Base-by-base conservation (phyloP, 306 rosid genomes). In the Bauhinia variegata region DNA sequence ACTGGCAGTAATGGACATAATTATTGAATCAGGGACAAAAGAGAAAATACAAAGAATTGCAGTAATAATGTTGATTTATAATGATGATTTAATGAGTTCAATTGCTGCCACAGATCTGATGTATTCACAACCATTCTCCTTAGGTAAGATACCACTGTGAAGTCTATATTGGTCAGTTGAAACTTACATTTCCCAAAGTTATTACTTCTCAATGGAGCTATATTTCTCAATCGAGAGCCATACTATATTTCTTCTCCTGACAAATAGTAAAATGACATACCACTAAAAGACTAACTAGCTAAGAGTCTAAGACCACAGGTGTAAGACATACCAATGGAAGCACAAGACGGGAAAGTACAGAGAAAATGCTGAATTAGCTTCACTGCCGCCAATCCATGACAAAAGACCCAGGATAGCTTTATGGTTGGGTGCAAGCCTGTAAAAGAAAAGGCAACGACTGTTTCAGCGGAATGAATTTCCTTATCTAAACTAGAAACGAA, bases 351-450 rank as follows among this genome's bases (percentile, higher is more conserved):
- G 65, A 93, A 93, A 74, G 91, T 82, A 65, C 18, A 31, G 23
- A 93, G 88, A 65, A 88, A 80, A 82, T 90, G 89, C 72, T 65
- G 89, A 70, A 89, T 86, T 43, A 93, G 73, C 73, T 78, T 89
- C 53, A 87, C 88, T 7, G 96, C 91, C 4, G 83, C 90, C 64
- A 90, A 78, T 75, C 96, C 99, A 63, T 93, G 96, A 77, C 80
- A 86, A 73, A 85, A 74, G 60, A 85, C 81, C 99, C 99, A 93
- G 3, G 75, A 68, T 53, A 88, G 78, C 84, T 81, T 85, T 49
- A 86, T 54, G 33, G 73, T 65, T n/a, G 75, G 69, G 28, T 71
- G 73, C 68, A 83, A 70, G 49, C 88, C 96, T 93, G 88, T 10
- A 33, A 28, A 23, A 46, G 23, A 78, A 73, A 15, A 60, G 41